Evolutionary conservation across 2,329 filamentous ascomycete species (phyloP).

Genomic region (Elsinoe necatrix): DNA sequence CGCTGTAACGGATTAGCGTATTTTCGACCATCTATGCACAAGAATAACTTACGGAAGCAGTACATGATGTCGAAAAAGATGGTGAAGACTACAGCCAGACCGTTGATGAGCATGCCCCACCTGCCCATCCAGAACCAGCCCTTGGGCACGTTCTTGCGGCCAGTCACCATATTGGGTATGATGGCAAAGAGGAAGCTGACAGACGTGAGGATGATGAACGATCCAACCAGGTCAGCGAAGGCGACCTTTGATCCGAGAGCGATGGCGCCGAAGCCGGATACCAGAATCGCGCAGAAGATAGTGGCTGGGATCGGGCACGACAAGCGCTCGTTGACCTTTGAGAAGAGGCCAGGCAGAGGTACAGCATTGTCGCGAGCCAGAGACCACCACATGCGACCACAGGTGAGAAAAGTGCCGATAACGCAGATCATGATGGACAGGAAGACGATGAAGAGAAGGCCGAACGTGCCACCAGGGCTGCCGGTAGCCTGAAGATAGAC

Average conservation of each 20-base stretch:
- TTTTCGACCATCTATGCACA: neutral
- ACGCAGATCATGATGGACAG: conserved; percentile 44
- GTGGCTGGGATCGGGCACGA: conserved; percentile 54
- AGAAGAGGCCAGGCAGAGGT: conserved; percentile 47
- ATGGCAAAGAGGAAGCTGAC: conserved; percentile 30
- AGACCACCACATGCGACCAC: conserved; percentile 41
- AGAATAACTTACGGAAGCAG: conserved; percentile 34
- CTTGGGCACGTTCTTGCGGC: conserved; percentile 25
- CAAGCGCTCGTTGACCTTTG: conserved; percentile 45
- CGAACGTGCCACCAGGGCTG: conserved; percentile 44
- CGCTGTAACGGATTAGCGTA: conserved; percentile 24
- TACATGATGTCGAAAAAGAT: conserved; percentile 32
- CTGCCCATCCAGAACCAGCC: conserved; percentile 32
- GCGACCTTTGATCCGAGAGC: conserved; percentile 27
- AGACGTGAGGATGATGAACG: conserved; percentile 31
- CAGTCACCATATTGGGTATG: conserved; percentile 29
- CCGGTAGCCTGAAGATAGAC: conserved; percentile 44
- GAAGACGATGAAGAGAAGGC: conserved; percentile 50
- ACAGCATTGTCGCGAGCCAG: conserved; percentile 54
- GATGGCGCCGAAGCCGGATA: conserved; percentile 36
- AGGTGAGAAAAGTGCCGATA: conserved; percentile 46
- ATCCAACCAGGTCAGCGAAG: conserved; percentile 31
- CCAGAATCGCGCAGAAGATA: conserved; percentile 45
- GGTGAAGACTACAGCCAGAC: conserved; percentile 27
- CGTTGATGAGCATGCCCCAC: conserved; percentile 27